Conservation (phyloP, 345 rosid genomes). For the Pugionium dolabratum region DNA sequence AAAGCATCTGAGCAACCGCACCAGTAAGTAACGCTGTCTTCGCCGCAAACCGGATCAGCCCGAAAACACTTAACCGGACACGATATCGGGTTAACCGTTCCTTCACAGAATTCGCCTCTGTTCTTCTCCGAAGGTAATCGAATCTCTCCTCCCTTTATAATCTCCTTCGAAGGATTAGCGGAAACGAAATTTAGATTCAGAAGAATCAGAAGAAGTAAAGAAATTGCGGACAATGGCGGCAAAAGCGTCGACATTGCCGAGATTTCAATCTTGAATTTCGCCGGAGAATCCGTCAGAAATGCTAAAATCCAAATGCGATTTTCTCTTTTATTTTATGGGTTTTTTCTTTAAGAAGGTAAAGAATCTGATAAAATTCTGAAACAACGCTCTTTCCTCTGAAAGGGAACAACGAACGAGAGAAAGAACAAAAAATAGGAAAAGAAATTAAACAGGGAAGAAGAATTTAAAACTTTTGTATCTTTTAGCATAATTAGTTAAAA, state of each 20-base stretch:
- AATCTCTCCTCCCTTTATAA: slow-evolving; percentile 26
- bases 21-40: slow-evolving; percentile 89
- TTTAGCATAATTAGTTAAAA: not conserved
- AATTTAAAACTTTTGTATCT: not conserved
- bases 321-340: not conserved
- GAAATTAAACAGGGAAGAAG: slow-evolving; percentile 4
- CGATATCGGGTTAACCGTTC: slow-evolving; percentile 44
- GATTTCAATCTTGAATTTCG: slow-evolving; percentile 6
- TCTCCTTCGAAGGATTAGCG: slow-evolving; percentile 3
- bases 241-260: slow-evolving; percentile 39
- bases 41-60: slow-evolving; percentile 88
- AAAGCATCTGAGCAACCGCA: slow-evolving; percentile 88
- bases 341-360: slow-evolving; percentile 7
- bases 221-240: slow-evolving; percentile 26
- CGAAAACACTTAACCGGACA: slow-evolving; percentile 89
- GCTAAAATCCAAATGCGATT: slow-evolving; percentile 3
- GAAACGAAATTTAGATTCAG: slow-evolving; percentile 13
- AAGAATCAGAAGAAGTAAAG: slow-evolving; percentile 10
- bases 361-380: slow-evolving; percentile 15
- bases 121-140: slow-evolving; percentile 41
- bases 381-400: slow-evolving; percentile 37
- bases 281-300: slow-evolving; percentile 22
- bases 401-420: slow-evolving; percentile 28
- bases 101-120: slow-evolving; percentile 29
- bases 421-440: not conserved